Conservation (phyloP, 1,139 yeast species). For the Saccharomyces hybrid region DNA sequence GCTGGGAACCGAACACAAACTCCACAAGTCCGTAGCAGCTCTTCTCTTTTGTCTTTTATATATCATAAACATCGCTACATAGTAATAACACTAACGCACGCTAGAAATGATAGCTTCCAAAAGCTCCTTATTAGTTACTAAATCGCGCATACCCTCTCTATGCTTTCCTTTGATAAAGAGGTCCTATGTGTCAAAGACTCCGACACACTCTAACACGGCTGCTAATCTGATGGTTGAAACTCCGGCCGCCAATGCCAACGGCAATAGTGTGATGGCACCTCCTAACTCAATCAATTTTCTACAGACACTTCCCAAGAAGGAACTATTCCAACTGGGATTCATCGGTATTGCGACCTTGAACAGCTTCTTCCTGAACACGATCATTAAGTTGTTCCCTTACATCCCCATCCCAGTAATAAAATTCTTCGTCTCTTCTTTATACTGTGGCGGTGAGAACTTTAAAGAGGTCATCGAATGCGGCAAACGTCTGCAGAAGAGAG, state of each 20-base stretch:
- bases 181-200: neutral
- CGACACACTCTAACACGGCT: neutral
- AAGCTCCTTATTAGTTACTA: neutral
- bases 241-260: neutral
- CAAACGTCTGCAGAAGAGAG: conserved; percentile 53
- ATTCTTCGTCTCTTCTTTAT: conserved; percentile 67
- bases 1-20: neutral
- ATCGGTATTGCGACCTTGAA: conserved; percentile 63
- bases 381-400: conserved; percentile 62
- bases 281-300: conserved; percentile 29
- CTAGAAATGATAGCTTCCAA: neutral
- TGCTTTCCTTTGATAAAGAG: neutral
- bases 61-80: neutral
- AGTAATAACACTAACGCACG: neutral
- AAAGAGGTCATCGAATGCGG: conserved; percentile 67
- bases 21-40: neutral
- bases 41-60: neutral
- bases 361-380: conserved; percentile 50
- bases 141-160: neutral
- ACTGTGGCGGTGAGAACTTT: conserved; percentile 85
- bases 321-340: conserved; percentile 50
- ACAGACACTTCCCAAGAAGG: conserved; percentile 31
- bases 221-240: neutral
- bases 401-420: conserved; percentile 67
- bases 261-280: conserved; percentile 5